Evolutionary conservation across 768 basidiomycete genomes (phyloP), one percentile per base, ranked within the genome.

Genomic region (Ephemerocybe angulata): DNA sequence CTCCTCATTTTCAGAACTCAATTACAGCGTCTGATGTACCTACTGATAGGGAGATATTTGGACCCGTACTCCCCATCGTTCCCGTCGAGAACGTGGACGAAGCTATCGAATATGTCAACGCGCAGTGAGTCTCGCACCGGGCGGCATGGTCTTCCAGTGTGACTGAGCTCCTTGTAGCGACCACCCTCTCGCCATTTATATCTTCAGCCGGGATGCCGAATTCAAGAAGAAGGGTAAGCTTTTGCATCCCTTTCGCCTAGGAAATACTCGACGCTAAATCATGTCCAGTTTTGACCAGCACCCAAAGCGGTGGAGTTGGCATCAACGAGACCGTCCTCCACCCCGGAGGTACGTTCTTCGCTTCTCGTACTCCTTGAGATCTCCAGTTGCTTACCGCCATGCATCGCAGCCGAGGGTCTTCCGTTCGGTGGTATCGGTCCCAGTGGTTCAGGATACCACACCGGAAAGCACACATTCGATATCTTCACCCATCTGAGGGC

Each of bases 371-470:
- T 22, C 24, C 6, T 24, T 27, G 27, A 1, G 10, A 22, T 3
- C 40, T 35, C 6, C 7, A 27, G 8, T 4, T 47, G 15, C 25
- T 33, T 11, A 29, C 19, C 40, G 8, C 40, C 2, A 17, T 38
- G 29, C 27, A 21, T 28, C 55, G 7, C 54, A 83, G 83, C 73
- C 11, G 76, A 84, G 12, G 85, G 83, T 11, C 64, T 90, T 30
- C 88, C 90, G 6, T 87, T 91, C 55, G 89, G 89, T 33, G 90
- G 89, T 24, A 75, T 81, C 40, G 89, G 89, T 2, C 70, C 76
- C 3, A 87, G 86, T 61, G 90, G 90, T 67, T 79, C 75, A 54
- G 85, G 91, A 12, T 74, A 77, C 53, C 83, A 88, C 63, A 83
- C 85, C 3, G 87, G 90, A 31, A 90, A 90, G 63, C 87, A 73